Evolutionary conservation across 164 flowering plant species (phyloP), one percentile per base, ranked within the genome.

Genomic region (Buxus sempervirens): DNA sequence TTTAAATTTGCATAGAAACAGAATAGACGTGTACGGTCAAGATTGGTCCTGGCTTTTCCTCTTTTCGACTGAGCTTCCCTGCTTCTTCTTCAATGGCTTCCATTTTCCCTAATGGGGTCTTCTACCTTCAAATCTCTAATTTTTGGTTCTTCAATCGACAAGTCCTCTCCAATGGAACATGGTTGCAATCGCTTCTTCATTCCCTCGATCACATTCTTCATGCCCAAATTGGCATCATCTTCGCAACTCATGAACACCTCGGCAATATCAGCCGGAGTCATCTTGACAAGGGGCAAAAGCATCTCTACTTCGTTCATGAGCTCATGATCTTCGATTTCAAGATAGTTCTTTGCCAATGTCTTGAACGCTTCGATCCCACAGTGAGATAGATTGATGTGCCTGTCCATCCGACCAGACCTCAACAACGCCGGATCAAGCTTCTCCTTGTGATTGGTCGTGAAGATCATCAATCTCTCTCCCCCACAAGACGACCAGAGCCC

Each of bases 401-500:
- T 78, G 27, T 78, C 80, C 80, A 78, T 78, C 24, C 80, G 54
- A 5, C 80, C 80, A 0, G 80, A 53, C 25, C 80, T 60, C 53
- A 78, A 54, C 64, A 78, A 53, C 0, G 77, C 80, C 9, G 27
- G 62, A 16, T 78, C 80, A 22, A 78, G 78, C 60, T 74, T 78
- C 61, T 78, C 80, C 67, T 71, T 74, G 54, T 78, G 71, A 38
- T 78, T 78, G 0, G 80, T 78, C 15, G 80, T 78, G 26, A 78
- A 78, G 53, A 78, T 78, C 49, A 78, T 78, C 51, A 78, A 27
- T 61, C 75, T 62, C 63, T 78, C 80, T 14, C 75, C 75, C 12
- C 75, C 80, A 65, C 80, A 78, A 8, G 73, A 78, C 14, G 80
- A 78, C 80, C 80, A 78, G 23, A 78, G 62, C 63, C 80, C 80